Percentiles rank a stretch among this genome's conserved stretches.
These are phyloP conservation scores for Paramecium sexaurelia DNA, from an alignment of 73 alveolate species.

Conservation along the genomic window DNA sequence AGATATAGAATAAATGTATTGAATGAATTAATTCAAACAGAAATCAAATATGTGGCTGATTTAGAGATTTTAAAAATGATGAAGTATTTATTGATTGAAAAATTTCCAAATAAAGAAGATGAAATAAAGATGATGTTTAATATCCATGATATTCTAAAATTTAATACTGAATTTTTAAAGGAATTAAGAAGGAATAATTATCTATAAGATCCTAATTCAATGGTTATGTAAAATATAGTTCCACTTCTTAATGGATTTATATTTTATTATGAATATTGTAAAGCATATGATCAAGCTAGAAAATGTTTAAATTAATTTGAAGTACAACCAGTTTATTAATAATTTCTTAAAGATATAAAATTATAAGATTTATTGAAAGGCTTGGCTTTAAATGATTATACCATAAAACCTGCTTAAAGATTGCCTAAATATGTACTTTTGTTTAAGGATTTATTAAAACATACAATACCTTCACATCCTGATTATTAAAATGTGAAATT, in stretches of 20 bases:
- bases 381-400: not conserved
- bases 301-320: not conserved
- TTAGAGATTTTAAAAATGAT: not conserved
- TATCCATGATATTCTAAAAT: not conserved
- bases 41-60: not conserved
- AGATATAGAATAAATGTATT: constrained; percentile 13
- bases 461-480: not conserved
- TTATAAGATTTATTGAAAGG: not conserved
- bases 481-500: not conserved
- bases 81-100: not conserved
- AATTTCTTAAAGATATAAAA: not conserved
- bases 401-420: constrained; percentile 30
- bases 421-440: constrained; percentile 22
- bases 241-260: not conserved
- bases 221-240: not conserved
- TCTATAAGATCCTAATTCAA: not conserved
- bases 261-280: constrained; percentile 52
- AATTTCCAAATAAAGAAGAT: not conserved
- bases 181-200: not conserved
- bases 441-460: constrained; percentile 26
- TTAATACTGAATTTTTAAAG: not conserved
- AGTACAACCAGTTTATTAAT: not conserved
- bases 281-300: not conserved
- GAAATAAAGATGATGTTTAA: not conserved
- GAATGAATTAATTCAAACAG: constrained; percentile 15